Conservation (phyloP, 1,284 basidiomycete species). For the Irpex sp. region DNA sequence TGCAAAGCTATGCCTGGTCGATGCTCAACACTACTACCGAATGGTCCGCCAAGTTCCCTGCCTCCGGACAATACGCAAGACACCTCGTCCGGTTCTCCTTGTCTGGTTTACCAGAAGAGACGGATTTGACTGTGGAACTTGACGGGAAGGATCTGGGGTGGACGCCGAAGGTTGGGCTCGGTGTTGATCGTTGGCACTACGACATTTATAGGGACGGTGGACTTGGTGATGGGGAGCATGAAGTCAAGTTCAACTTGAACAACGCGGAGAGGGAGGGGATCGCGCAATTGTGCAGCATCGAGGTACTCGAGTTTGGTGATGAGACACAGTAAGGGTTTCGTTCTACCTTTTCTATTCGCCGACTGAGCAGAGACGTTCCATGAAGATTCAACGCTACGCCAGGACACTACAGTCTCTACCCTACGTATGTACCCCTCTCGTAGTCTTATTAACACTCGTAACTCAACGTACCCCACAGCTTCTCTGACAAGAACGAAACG, state of each 20-base stretch:
- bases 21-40: constrained; percentile 57
- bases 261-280: constrained; percentile 46
- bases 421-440: constrained; percentile 52
- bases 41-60: constrained; percentile 61
- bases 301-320: constrained; percentile 74
- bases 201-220: constrained; percentile 42
- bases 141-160: constrained; percentile 61
- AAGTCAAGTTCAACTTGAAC: constrained; percentile 54
- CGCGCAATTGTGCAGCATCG: constrained; percentile 74
- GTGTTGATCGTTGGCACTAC: constrained; percentile 72
- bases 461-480: constrained; percentile 34
- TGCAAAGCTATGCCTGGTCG: constrained; percentile 76
- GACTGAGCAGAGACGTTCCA: background rate
- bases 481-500: constrained; percentile 55
- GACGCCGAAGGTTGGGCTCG: constrained; percentile 52
- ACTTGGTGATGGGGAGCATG: constrained; percentile 48
- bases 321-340: constrained; percentile 40
- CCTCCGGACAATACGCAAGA: constrained; percentile 61
- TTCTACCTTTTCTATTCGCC: background rate
- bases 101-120: constrained; percentile 61
- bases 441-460: background rate
- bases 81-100: constrained; percentile 73
- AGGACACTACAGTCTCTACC: constrained; percentile 70
- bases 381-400: constrained; percentile 57
- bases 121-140: constrained; percentile 56